Evolutionary conservation across 169 alveolate species (phyloP).

Genomic region (Babesia caballi): DNA sequence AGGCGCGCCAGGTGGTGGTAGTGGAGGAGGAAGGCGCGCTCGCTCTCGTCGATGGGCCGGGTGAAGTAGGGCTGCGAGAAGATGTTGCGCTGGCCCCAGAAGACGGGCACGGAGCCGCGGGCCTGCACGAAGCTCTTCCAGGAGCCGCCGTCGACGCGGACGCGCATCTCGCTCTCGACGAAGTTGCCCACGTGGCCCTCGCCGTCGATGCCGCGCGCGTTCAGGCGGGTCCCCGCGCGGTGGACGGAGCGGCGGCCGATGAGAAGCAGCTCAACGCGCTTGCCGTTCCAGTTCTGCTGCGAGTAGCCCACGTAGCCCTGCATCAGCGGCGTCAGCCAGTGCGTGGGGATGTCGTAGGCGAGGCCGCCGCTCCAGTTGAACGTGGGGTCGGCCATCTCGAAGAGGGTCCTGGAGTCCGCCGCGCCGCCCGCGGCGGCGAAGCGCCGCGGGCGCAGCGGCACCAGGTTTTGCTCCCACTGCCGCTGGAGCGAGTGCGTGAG

Average conservation of each 20-base stretch:
- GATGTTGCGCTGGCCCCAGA: constrained; percentile 92
- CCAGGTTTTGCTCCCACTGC: constrained; percentile 1
- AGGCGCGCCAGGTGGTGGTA: constrained; percentile 59
- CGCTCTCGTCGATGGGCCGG: background rate
- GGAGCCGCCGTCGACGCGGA: constrained; percentile 67
- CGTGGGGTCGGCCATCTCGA: constrained; percentile 31
- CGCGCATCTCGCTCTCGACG: constrained; percentile 92
- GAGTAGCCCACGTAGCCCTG: constrained; percentile 64
- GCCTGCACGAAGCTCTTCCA: constrained; percentile 49
- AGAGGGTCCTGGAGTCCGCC: background rate
- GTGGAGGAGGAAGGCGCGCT: constrained; percentile 24
- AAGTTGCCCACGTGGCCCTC: constrained; percentile 93
- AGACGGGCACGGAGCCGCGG: constrained; percentile 96
- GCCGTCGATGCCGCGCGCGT: constrained; percentile 94
- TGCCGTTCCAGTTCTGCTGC: constrained; percentile 26
- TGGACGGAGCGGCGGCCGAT: constrained; percentile 85
- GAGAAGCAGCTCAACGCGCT: constrained; percentile 49
- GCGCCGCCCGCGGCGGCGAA: background rate
- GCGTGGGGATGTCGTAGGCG: constrained; percentile 32
- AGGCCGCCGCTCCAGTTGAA: constrained; percentile 49
- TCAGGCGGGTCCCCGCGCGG: constrained; percentile 91
- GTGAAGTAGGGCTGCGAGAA: constrained; percentile 45
- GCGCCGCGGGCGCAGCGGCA: constrained; percentile 42
- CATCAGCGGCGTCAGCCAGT: constrained; percentile 50
- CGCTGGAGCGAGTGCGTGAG: constrained; percentile 54